These are phyloP conservation scores for Penicillium sp. DNA, from an alignment of 2,329 filamentous ascomycete genomes.

Conservation along the genomic window DNA sequence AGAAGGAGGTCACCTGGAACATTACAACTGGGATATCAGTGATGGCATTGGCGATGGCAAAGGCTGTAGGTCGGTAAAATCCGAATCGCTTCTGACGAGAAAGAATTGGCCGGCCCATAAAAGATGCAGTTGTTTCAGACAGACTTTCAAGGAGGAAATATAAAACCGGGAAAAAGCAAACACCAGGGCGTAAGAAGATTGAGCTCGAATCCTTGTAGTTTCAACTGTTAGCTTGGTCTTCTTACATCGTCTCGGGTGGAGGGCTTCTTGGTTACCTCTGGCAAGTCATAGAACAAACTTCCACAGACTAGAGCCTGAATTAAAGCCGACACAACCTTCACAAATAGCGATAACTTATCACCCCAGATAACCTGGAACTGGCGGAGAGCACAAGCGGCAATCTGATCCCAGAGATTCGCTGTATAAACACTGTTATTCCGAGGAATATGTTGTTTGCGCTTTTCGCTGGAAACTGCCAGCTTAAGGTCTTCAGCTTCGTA, in stretches of 20 bases:
- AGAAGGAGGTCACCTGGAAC: constrained; percentile 57
- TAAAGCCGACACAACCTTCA: constrained; percentile 47
- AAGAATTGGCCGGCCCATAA: constrained; percentile 63
- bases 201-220: constrained; percentile 33
- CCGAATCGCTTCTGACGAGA: constrained; percentile 68
- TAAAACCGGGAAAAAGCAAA: constrained; percentile 60
- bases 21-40: constrained; percentile 58
- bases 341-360: constrained; percentile 51
- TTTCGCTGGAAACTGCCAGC: constrained; percentile 32
- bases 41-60: constrained; percentile 57
- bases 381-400: constrained; percentile 47
- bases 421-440: constrained; percentile 35
- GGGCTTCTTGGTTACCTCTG: constrained; percentile 43
- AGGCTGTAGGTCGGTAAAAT: constrained; percentile 63
- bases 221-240: background rate
- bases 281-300: constrained; percentile 54
- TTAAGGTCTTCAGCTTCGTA: constrained; percentile 33
- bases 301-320: constrained; percentile 45
- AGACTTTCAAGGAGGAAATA: constrained; percentile 62
- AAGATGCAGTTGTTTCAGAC: constrained; percentile 60
- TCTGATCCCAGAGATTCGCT: constrained; percentile 38
- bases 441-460: constrained; percentile 34
- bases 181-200: constrained; percentile 59
- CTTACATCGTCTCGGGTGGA: too few relatives aligned
- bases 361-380: constrained; percentile 53